Percentiles rank a stretch among this genome's conserved stretches.
Evolutionary conservation across 331 rosid genomes (phyloP).

Genomic region (Malus hybrid): DNA sequence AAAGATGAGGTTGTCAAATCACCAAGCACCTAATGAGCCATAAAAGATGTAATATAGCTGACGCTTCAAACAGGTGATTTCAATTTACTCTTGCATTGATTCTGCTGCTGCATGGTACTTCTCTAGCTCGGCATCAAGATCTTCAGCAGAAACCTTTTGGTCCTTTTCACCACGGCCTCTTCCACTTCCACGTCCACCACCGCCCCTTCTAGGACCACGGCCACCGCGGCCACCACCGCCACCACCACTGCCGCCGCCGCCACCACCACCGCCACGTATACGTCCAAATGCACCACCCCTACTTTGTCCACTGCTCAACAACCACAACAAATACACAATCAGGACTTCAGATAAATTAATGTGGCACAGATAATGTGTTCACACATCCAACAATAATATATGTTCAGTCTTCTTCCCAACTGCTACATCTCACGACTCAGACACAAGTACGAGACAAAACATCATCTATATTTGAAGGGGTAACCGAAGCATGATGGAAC

Average conservation of each 20-base stretch:
- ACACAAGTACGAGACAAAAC: neutral
- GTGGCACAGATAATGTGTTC: neutral
- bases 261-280: slow-evolving; percentile 41
- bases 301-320: slow-evolving; percentile 56
- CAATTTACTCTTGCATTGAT: slow-evolving; percentile 48
- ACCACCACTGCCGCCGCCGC: slow-evolving; percentile 56
- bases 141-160: slow-evolving; percentile 88
- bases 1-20: slow-evolving; percentile 32
- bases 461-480: neutral
- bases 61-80: slow-evolving; percentile 26
- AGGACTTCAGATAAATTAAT: neutral
- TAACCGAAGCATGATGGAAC: neutral
- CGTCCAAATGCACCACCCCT: slow-evolving; percentile 56
- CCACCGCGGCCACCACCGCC: slow-evolving; percentile 50
- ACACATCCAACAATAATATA: neutral
- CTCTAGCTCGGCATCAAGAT: slow-evolving; percentile 91
- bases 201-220: slow-evolving; percentile 62
- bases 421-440: neutral
- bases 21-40: slow-evolving; percentile 37
- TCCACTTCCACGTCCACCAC: slow-evolving; percentile 58
- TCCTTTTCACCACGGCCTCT: slow-evolving; percentile 62
- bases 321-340: slow-evolving; percentile 11
- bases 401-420: neutral
- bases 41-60: slow-evolving; percentile 34
- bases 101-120: slow-evolving; percentile 75